Percentiles rank a stretch among this genome's conserved stretches.
phyloP scores from a whole-genome alignment of 768 basidiomycete species.

The Boletus vinaceobasis region DNA sequence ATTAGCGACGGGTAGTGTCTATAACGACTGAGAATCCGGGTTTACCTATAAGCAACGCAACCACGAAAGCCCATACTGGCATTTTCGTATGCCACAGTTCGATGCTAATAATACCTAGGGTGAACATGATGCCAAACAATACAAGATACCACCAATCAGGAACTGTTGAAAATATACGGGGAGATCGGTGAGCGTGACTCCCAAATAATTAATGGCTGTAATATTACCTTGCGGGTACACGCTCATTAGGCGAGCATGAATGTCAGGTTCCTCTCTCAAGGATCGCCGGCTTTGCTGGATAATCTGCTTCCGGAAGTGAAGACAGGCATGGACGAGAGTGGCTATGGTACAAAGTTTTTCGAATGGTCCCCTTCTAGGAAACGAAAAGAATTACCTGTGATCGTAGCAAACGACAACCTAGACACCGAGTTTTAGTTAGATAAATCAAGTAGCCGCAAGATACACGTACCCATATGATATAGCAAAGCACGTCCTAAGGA shows the following conservation, averaged over 20 bases:
- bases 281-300: constrained; percentile 66
- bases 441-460: not conserved
- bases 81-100: constrained; percentile 70
- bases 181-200: not conserved
- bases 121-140: constrained; percentile 70
- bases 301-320: constrained; percentile 79
- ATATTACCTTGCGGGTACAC: constrained; percentile 49
- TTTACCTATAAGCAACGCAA: constrained; percentile 56
- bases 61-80: constrained; percentile 66
- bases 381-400: constrained; percentile 49
- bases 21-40: not conserved
- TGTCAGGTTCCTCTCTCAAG: constrained; percentile 75
- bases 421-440: constrained; percentile 41
- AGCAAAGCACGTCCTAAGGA: constrained; percentile 23
- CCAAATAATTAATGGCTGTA: not conserved
- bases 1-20: not conserved
- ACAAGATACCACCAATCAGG: constrained; percentile 83
- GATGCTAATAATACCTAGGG: constrained; percentile 64
- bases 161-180: constrained; percentile 37
- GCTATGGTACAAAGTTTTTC: constrained; percentile 12
- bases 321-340: constrained; percentile 32
- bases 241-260: constrained; percentile 81
- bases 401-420: constrained; percentile 77
- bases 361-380: not conserved
- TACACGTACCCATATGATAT: constrained; percentile 30